Evolutionary conservation across 164 flowering plant species (phyloP), one percentile per base, ranked within the genome.

Genomic region (Magnolia changhungtana): DNA sequence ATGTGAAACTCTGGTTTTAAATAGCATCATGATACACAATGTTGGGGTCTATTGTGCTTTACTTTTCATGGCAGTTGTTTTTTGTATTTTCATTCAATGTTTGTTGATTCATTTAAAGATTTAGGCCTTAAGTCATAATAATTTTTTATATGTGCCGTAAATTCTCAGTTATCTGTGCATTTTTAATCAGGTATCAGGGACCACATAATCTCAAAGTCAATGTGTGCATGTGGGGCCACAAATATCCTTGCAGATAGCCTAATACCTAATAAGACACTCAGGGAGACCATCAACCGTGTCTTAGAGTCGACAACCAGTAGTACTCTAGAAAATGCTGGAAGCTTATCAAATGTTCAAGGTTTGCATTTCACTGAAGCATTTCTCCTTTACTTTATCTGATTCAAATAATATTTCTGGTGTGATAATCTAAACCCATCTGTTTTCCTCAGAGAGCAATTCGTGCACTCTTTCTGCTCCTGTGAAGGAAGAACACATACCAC

Each of bases 201-300:
- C 55, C 76, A 88, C 81, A 92, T 94, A 7, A 93, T 94, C 50
- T 89, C 92, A 0, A 93, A 88, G 67, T 85, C 92, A 63, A 74
- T 79, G 81, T 94, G 99, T 81, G 89, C 89, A 11, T 96, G 99
- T 85, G 96, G 97, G 70, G 92, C 92, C 50, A 88, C 87, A 79
- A 87, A 89, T 81, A 69, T 93, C 51, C 97, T 93, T 66, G 97
- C 98, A 7, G 98, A 96, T 85, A 92, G 93, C 83, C 94, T 96
- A 71, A 73, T 96, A 67, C 99, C 99, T n/a, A 96, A 96, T 77
- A 91, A 89, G 86, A 91, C 98, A 13, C 84, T 94, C 52, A 85
- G 98, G 82, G 95, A 92, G 76, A 88, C 97, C 4, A 93, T 94
- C 55, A 89, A 85, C 58, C 90, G 97, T 2, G 87, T 93, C 67